Base-by-base conservation (phyloP, 2,329 filamentous ascomycete genomes). In the Tolypocladium guangdongense region DNA sequence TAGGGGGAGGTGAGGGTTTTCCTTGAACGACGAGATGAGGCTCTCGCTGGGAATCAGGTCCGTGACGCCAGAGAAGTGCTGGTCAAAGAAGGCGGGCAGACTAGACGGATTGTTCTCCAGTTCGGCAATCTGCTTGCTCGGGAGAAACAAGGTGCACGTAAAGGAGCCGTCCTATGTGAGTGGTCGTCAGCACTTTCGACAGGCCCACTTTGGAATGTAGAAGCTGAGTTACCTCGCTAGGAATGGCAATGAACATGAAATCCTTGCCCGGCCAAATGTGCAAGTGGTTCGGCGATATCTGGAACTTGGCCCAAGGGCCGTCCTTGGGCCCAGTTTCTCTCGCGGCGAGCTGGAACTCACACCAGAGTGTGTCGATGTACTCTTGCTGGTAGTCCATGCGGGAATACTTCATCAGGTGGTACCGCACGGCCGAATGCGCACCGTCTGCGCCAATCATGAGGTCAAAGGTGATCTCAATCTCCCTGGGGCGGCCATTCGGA, bases 241-340 rank as follows among this genome's bases (percentile, higher is more conserved):
- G 92, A 45, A 99, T 91, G 20, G 93, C 95, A 64, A 99, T 99
- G 71, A 99, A 99, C 95, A 99, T 97, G 63, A 93, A 92, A 43
- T 91, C 84, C 62, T 84, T 85, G 35, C 88, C 90, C 0, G 93
- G 93, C 93, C 93, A 99, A 66, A 99, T 99, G 69, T 99, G 93
- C 1, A 99, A 77, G 66, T 97, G 91, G 62, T 96, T 88, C 1
- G 90, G 90, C 0, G 90, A 93, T 60, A 97, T 93, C 49, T 78
- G 77, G 66, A 95, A 97, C 59, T 68, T 74, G 32, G 71, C 68
- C 47, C 67, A 60, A 18, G 67, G 59, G 37, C 70, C 66, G 32
- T 64, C 59, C 5, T 58, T 57, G 14, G 57, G 47, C 8, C 59
- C 52, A 0, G 62, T 61, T 2, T 69, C 57, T 33, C 68, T 68